A percentile compares a stretch with the other conserved stretches of the same genome.
Evolutionary conservation across 495 filamentous ascomycete genomes (phyloP).

Genomic region (Aspergillus taichungensis): DNA sequence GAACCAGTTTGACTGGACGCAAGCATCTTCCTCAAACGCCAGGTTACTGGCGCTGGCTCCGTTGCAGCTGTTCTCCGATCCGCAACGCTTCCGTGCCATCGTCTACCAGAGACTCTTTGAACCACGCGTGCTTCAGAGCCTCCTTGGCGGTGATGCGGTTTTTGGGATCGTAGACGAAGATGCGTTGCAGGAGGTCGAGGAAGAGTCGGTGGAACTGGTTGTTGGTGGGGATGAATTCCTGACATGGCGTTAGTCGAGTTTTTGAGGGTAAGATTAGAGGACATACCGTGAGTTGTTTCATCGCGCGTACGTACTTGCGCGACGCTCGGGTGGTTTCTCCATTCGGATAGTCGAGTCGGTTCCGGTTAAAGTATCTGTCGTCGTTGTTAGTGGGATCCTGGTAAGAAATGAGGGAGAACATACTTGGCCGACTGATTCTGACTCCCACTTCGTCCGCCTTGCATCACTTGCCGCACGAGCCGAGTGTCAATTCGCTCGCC

Average conservation of each 20-base stretch:
- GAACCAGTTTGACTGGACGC: neutral
- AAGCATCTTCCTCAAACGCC: neutral
- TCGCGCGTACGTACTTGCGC: slow-evolving; percentile 85
- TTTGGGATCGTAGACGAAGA: slow-evolving; percentile 92
- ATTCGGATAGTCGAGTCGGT: slow-evolving; percentile 81
- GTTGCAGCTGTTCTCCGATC: slow-evolving; percentile 42
- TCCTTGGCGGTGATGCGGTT: slow-evolving; percentile 85
- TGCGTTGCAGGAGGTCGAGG: slow-evolving; percentile 76
- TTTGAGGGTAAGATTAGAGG: neutral
- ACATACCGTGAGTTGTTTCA: slow-evolving; percentile 80
- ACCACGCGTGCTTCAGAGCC: slow-evolving; percentile 90
- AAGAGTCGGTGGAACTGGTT: slow-evolving; percentile 76
- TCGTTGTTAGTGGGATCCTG: slow-evolving; percentile 8
- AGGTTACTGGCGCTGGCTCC: slow-evolving; percentile 15
- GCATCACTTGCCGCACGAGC: slow-evolving; percentile 66
- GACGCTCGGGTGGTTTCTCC: slow-evolving; percentile 80
- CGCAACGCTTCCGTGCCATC: slow-evolving; percentile 90
- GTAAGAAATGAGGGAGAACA: slow-evolving; percentile 19
- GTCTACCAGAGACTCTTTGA: slow-evolving; percentile 74
- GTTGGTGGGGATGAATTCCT: slow-evolving; percentile 84
- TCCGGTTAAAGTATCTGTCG: slow-evolving; percentile 73
- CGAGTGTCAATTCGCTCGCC: slow-evolving; percentile 61
- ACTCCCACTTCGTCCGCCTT: slow-evolving; percentile 52
- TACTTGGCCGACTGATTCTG: slow-evolving; percentile 77
- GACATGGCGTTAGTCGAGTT: neutral